Base-by-base conservation (phyloP, 306 rosid genomes). In the Acacia acuminata region DNA sequence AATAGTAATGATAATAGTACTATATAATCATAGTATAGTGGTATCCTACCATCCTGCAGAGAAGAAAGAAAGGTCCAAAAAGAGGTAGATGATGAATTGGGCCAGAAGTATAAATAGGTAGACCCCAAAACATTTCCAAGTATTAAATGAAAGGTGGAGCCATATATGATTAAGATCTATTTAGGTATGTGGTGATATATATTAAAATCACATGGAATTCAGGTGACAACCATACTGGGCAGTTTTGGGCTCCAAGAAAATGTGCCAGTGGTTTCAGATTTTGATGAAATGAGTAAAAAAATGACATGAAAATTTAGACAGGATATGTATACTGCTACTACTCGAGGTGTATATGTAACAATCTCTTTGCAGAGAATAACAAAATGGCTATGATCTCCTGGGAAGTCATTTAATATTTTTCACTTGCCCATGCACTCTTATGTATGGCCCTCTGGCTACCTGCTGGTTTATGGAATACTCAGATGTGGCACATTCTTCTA, bases 101-200 rank as follows among this genome's bases (percentile, higher is more conserved):
- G 22, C 50, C 51, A 77, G 19, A 74, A 32, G 44, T 30, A 30
- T 3, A 77, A 32, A 51, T 27, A 71, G 20, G 38, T 30, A 61
- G 67, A 27, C 69, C 86, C 86, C 87, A 75, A 77, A 72, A 48
- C 50, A 71, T 79, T 75, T 81, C 78, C 73, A 51, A 79, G 67
- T 77, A 84, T 75, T 82, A 77, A 86, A 89, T 84, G 75, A 48
- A 38, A 71, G 58, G 88, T 80, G 87, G 91, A 87, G 85, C 88
- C 88, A 60, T 11, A 61, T 25, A 61, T 24, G 30, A 22, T n/a
- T 9, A 10, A 58, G 30, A 58, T 58, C 65, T 58, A 58, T 55
- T 2, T 25, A 58, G 2, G 40, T 66, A 27, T 22, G 15, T 27
- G 20, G 48, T 51, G 58, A 51, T 51, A 1, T 51, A n/a, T 48